Conservation (phyloP, 345 rosid genomes). For the Gossypium australe region DNA sequence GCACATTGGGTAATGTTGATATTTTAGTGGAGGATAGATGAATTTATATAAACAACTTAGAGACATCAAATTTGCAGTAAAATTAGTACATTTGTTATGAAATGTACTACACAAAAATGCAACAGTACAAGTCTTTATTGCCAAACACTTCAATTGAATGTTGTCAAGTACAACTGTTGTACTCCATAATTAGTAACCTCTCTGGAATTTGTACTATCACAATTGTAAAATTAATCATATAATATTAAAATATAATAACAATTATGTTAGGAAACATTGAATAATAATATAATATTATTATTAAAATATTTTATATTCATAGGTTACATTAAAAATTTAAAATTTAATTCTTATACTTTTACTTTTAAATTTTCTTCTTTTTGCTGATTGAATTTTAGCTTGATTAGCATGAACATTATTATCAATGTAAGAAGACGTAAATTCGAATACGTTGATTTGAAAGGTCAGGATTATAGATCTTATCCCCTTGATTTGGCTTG, state of each 20-base stretch:
- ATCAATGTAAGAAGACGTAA: fast-evolving
- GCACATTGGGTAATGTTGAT: background rate
- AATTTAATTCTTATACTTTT: no score
- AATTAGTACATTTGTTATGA: background rate
- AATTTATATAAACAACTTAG: background rate
- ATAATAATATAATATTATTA: no score
- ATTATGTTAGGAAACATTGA: no score
- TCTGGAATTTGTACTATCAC: background rate
- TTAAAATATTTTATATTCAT: no score
- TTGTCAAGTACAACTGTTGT: background rate
- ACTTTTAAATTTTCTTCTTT: no score
- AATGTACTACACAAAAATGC: background rate
- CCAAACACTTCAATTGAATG: background rate
- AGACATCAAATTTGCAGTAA: background rate
- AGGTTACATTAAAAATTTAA: no score
- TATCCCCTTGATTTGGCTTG: no score
- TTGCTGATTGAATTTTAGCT: no score
- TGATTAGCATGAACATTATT: fast-evolving
- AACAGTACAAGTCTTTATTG: background rate
- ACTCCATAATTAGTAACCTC: background rate
- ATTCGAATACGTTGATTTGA: no score
- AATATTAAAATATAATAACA: no score
- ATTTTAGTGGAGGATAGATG: background rate
- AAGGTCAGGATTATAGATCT: background rate
- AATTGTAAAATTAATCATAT: background rate